Percentiles rank a stretch among this genome's conserved stretches.
phyloP scores from a whole-genome alignment of 495 filamentous ascomycete genomes.

The Aspergillus haitiensis region DNA sequence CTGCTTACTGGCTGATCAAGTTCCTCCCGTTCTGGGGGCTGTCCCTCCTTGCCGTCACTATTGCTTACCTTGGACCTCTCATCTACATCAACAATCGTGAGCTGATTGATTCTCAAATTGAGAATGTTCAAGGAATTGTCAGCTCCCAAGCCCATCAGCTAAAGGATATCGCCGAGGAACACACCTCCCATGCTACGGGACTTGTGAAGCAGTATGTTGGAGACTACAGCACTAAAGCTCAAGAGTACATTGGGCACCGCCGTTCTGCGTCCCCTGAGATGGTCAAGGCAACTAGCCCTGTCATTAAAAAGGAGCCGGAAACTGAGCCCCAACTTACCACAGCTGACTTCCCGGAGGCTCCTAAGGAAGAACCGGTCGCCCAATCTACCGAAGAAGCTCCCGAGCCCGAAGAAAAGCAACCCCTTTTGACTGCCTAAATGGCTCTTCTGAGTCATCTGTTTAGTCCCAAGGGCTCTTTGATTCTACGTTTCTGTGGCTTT shows the following conservation, averaged over 20 bases:
- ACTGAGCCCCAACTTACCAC: constrained; percentile 46
- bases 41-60: constrained; percentile 69
- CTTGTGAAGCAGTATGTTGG: constrained; percentile 77
- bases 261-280: constrained; percentile 51
- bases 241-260: constrained; percentile 63
- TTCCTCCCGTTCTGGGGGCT: constrained; percentile 93
- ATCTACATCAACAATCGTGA: constrained; percentile 93
- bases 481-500: not conserved
- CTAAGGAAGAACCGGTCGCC: constrained; percentile 51
- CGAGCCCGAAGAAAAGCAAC: constrained; percentile 32
- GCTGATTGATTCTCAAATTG: constrained; percentile 82
- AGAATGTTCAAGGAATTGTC: constrained; percentile 67
- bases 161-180: constrained; percentile 75
- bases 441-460: not conserved
- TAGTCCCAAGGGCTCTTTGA: not conserved
- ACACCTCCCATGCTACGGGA: constrained; percentile 73
- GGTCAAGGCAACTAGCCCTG: constrained; percentile 37
- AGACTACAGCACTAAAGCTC: constrained; percentile 83
- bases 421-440: constrained; percentile 40
- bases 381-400: constrained; percentile 32
- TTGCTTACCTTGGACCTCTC: constrained; percentile 82
- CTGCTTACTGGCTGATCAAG: constrained; percentile 93
- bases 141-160: constrained; percentile 80
- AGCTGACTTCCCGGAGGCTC: constrained; percentile 66
- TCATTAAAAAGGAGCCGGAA: constrained; percentile 55